Base-by-base conservation (phyloP, 257 asterid species). In the Solanum appendiculatum region DNA sequence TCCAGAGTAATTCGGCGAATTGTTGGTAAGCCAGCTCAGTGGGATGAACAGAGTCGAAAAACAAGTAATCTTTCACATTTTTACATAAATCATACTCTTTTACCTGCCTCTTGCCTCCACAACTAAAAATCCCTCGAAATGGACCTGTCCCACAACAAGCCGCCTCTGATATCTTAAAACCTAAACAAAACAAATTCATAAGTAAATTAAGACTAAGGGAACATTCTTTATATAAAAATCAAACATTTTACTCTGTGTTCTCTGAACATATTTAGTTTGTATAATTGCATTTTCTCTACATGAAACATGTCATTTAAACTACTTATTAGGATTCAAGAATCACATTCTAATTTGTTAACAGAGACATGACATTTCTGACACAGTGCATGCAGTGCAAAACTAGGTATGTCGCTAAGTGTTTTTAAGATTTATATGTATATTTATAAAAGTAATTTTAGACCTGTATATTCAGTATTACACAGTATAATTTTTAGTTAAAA, bases 91-190 rank as follows among this genome's bases (percentile, higher is more conserved):
- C 86, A 13, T 46, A 93, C 16, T 91, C 90, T 86, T 89, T 88
- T 8, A 86, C 89, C 12, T 9, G 34, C 82, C 94, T 90, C 87
- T 86, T 91, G 5, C 95, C 94, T 66, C 97, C 95, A 54, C 95
- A 94, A 88, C 90, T 93, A 85, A 44, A 34, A 9, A 64, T 34
- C 20, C 94, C 97, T 44, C 91, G 86, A 14, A 78, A 91, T 37
- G 86, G 91, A 86, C 97, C 97, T 0, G 86, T 87, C 0, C 97
- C 94, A 69, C 94, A 94, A 69, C 95, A 94, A 12, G 95, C 95
- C 46, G 44, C 80, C 70, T 86, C 85, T 48, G 89, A 91, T 77
- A 89, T 95, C 90, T 86, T 84, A 29, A 92, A 90, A 84, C 95
- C 97, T 94, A 73, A 21, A 11, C 56, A 74, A 39, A 74, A 44